phyloP scores from a whole-genome alignment of 345 rosid species.

The Bruguiera parviflora region DNA sequence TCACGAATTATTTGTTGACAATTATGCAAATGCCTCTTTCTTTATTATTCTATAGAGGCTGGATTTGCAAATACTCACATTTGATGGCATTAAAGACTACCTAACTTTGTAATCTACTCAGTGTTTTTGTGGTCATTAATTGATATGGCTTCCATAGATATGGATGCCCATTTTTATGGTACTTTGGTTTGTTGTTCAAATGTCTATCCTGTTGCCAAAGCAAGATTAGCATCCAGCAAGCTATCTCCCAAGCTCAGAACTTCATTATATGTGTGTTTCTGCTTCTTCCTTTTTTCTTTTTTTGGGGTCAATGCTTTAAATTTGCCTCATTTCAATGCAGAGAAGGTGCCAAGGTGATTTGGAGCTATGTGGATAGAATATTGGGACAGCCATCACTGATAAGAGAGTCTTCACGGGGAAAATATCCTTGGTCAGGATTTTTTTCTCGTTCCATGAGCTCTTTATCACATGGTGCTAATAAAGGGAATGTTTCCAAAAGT shows the following conservation, averaged over 20 bases:
- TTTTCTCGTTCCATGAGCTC: slow-evolving; percentile 43
- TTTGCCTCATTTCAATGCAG: slow-evolving; percentile 38
- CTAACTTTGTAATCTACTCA: neutral
- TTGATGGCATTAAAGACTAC: neutral
- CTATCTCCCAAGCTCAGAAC: neutral
- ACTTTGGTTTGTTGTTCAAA: neutral
- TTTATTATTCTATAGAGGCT: neutral
- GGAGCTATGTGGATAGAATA: slow-evolving; percentile 97
- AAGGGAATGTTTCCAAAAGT: slow-evolving; percentile 43
- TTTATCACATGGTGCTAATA: slow-evolving; percentile 41
- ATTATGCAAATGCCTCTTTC: neutral
- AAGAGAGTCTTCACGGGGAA: slow-evolving; percentile 97
- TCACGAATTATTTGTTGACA: no score
- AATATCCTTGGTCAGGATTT: slow-evolving; percentile 93
- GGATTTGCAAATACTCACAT: neutral
- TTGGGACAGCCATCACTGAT: slow-evolving; percentile 97
- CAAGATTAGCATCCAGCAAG: no score
- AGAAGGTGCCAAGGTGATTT: slow-evolving; percentile 96
- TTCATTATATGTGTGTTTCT: neutral
- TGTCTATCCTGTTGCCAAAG: no score
- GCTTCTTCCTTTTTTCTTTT: neutral
- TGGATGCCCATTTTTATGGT: neutral
- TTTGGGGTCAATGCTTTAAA: neutral
- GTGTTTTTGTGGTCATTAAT: neutral
- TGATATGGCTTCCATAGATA: neutral